Base-by-base conservation (phyloP, 2,329 filamentous ascomycete species). In the Aspergillus neotritici region DNA sequence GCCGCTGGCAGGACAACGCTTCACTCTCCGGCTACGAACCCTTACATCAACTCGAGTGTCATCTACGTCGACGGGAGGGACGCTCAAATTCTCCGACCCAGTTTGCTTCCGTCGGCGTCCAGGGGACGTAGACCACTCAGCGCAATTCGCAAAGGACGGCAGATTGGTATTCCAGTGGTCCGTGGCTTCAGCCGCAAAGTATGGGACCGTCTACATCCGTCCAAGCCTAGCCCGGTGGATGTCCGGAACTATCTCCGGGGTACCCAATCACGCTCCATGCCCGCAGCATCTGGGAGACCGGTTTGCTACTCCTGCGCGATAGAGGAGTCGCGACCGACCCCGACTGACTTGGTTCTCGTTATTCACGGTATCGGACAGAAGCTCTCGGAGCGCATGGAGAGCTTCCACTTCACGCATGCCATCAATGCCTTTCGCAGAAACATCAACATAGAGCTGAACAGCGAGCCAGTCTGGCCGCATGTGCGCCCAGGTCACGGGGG, bases 291-390 rank as follows among this genome's bases (percentile, higher is more conserved):
- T 21, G 58, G 55, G 25, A 60, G 55, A 44, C 61, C 61, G 32
- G 57, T 68, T 16, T 70, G 67, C 46, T 69, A 68, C 54, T 76
- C 82, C 57, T 84, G 87, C 67, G 67, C 75, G 60, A 70, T 79
- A 53, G 74, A 87, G 62, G 76, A 81, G 60, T 72, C 79, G 33
- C 74, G 74, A 21, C 82, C 82, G 2, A 80, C 82, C 48, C 86
- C 94, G 4, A 91, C 86, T 1, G 93, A 98, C 59, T 73, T 98
- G 6, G 79, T 97, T 2, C 75, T 98, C 4, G 87, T 97, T 8
- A 86, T 93, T 34, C 93, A 98, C 58, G 93, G 93, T 2, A 97
- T 98, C 51, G 93, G 93, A 0, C 93, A 98, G 64, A 97, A 98
- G 63, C 77, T 97, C 38, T 94, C 90, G 0, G 89, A 98, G 62